Evolutionary conservation across 768 basidiomycete species (phyloP).

Genomic region (Tulasnella sp.): DNA sequence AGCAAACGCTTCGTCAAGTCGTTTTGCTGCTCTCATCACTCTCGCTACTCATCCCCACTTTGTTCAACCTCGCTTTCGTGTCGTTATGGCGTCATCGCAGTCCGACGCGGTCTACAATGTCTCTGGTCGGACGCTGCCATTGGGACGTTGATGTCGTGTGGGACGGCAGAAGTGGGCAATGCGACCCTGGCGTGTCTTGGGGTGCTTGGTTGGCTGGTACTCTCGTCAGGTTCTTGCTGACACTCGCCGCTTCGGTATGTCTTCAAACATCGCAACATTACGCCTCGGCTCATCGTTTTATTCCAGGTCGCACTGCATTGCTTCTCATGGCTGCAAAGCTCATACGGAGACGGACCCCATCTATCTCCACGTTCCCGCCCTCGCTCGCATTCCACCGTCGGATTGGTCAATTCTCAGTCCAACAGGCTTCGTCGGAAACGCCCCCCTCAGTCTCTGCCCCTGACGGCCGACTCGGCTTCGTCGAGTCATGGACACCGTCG

Average conservation of each 20-base stretch:
- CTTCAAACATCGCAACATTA: neutral
- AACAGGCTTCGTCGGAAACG: constrained; percentile 6
- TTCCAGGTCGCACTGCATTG: neutral
- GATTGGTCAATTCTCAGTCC: constrained; percentile 1
- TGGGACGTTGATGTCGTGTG: constrained; percentile 13
- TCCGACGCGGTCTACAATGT: neutral
- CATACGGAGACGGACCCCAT: constrained; percentile 1
- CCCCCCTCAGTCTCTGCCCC: neutral
- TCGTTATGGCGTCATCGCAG: neutral
- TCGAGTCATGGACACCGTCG: constrained; percentile 36
- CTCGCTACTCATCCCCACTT: neutral
- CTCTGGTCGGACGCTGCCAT: constrained; percentile 1
- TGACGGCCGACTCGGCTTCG: neutral
- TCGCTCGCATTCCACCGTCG: constrained; percentile 4
- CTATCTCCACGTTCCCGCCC: neutral
- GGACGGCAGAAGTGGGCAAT: constrained; percentile 7
- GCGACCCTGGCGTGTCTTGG: neutral
- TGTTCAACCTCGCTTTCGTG: constrained; percentile 8
- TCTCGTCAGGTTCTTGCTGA: constrained; percentile 2
- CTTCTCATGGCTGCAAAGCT: neutral
- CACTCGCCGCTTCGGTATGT: constrained; percentile 3
- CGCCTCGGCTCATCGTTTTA: neutral
- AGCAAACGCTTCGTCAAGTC: neutral
- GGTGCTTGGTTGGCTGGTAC: constrained; percentile 12
- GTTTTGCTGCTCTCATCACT: constrained; percentile 2